Evolutionary conservation across 2,329 filamentous ascomycete genomes (phyloP).

Genomic region (Pseudogymnoascus sp.): DNA sequence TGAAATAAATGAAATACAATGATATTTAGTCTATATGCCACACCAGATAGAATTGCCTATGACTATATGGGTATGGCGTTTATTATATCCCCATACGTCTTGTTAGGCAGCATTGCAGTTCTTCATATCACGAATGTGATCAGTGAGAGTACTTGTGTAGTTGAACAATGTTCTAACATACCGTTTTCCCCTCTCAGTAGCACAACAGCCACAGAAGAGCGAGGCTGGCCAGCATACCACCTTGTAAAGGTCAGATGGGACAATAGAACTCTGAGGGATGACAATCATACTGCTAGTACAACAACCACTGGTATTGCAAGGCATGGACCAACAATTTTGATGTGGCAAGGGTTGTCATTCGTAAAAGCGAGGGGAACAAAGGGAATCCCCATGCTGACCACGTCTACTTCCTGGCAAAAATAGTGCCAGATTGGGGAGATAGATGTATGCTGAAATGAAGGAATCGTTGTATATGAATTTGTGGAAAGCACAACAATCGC

Average conservation of each 20-base stretch:
- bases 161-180: background rate
- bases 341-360: slow-evolving; percentile 37
- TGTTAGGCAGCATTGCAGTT: slow-evolving; percentile 1
- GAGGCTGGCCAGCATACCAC: slow-evolving; percentile 47
- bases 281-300: slow-evolving; percentile 39
- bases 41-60: background rate
- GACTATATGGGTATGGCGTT: background rate
- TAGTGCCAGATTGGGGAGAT: background rate
- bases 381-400: background rate
- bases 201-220: slow-evolving; percentile 48
- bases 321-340: slow-evolving; percentile 13
- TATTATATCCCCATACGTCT: background rate
- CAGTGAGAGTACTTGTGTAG: background rate
- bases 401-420: slow-evolving; percentile 39
- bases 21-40: background rate
- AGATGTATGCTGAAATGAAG: background rate
- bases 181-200: slow-evolving; percentile 41
- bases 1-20: background rate
- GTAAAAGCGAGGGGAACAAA: background rate
- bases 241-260: slow-evolving; percentile 24
- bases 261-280: slow-evolving; percentile 5
- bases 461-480: background rate
- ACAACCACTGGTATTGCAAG: slow-evolving; percentile 31
- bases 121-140: background rate
- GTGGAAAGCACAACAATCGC: background rate